phyloP scores from a whole-genome alignment of 2,329 filamentous ascomycete species.

The Elsinoe fawcettii region DNA sequence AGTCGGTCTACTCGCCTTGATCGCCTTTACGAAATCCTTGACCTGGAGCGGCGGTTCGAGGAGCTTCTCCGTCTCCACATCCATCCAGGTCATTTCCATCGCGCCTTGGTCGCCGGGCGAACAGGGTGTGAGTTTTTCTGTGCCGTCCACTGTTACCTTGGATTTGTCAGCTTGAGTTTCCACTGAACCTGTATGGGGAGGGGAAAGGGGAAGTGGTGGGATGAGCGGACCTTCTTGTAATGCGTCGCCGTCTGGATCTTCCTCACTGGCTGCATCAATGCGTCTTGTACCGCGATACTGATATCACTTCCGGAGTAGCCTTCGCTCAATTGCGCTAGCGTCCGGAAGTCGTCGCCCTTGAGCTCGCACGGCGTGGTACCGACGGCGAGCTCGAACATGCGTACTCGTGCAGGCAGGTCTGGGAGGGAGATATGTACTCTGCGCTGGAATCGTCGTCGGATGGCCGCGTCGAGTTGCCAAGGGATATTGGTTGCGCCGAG shows the following conservation, averaged over 20 bases:
- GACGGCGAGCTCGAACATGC: conserved; percentile 93
- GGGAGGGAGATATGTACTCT: conserved; percentile 93
- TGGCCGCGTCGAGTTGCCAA: conserved; percentile 95
- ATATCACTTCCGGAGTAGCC: conserved; percentile 97
- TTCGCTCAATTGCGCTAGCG: conserved; percentile 73
- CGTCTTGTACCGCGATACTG: conserved; percentile 87
- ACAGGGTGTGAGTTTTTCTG: conserved; percentile 72
- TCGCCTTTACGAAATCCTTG: conserved; percentile 89
- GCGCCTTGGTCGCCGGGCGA: conserved; percentile 83
- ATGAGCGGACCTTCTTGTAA: conserved; percentile 70
- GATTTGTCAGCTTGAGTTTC: neutral
- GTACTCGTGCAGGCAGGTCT: conserved; percentile 76
- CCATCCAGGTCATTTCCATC: conserved; percentile 88
- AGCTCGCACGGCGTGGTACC: conserved; percentile 86
- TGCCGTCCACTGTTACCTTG: conserved; percentile 62
- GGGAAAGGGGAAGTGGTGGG: neutral
- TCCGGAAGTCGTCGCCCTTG: conserved; percentile 66
- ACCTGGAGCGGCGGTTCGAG: conserved; percentile 78
- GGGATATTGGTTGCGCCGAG: conserved; percentile 97
- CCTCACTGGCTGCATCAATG: conserved; percentile 91
- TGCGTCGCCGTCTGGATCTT: conserved; percentile 97
- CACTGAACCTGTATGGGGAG: neutral
- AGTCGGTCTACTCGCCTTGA: conserved; percentile 80
- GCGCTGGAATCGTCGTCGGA: conserved; percentile 89
- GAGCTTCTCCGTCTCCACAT: conserved; percentile 74